Conservation (phyloP, 148 eudicot genomes). For the Rhododendron griersonianum region DNA sequence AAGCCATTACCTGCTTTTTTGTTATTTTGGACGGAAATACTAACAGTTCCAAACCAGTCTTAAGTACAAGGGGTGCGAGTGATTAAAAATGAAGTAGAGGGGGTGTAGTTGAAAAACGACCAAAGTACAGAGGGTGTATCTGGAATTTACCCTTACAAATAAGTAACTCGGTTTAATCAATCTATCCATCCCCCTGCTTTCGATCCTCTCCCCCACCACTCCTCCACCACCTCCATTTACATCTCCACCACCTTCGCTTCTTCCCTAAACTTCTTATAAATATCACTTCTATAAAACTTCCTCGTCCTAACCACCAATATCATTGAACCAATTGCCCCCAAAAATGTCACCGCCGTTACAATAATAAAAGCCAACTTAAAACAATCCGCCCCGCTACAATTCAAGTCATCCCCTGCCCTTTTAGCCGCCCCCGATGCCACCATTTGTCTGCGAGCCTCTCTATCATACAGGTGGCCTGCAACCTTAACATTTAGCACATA, state of each 20-base stretch:
- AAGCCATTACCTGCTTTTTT: too few species aligned
- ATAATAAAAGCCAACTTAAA: constrained; percentile 29
- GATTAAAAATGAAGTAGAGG: too few species aligned
- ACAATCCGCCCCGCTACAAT: constrained; percentile 26
- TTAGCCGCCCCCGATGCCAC: neutral
- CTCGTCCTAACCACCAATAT: constrained; percentile 31
- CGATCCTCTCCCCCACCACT: neutral
- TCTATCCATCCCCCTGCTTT: neutral
- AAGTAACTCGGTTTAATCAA: neutral
- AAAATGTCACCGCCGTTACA: constrained; percentile 13
- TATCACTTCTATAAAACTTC: constrained; percentile 33
- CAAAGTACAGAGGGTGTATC: too few species aligned
- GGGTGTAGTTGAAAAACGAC: too few species aligned
- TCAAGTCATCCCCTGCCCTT: constrained; percentile 15
- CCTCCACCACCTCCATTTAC: neutral
- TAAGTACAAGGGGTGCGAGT: too few species aligned
- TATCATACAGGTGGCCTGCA: constrained; percentile 30
- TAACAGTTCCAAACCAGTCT: too few species aligned
- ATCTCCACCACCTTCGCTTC: constrained; percentile 14
- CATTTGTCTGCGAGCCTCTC: constrained; percentile 29
- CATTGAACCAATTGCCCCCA: constrained; percentile 26
- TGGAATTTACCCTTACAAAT: too few species aligned
- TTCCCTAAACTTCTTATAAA: constrained; percentile 30
- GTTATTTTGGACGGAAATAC: too few species aligned
- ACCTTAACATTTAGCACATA: constrained; percentile 32